Evolutionary conservation across 2,329 filamentous ascomycete genomes (phyloP).

Genomic region (Macrophomina phaseolina): DNA sequence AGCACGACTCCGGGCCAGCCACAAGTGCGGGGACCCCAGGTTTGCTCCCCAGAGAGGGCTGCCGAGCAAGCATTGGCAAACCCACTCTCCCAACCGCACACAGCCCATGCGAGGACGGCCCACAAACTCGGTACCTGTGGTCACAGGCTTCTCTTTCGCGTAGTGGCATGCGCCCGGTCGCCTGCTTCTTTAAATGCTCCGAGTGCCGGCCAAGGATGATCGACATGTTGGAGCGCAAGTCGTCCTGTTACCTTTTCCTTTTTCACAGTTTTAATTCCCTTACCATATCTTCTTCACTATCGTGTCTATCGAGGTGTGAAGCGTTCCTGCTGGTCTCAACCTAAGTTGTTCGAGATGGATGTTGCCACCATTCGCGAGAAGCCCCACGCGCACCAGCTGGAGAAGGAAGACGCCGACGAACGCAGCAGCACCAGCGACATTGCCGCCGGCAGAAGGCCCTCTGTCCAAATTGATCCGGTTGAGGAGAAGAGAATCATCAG

Average conservation of each 20-base stretch:
- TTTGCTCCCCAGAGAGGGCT: neutral
- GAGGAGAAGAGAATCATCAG: constrained; percentile 54
- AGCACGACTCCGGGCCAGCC: constrained; percentile 2
- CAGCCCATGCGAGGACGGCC: neutral
- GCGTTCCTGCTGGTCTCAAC: no score
- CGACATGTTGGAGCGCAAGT: neutral
- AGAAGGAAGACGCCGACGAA: constrained; percentile 4
- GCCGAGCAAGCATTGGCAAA: neutral
- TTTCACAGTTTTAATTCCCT: neutral
- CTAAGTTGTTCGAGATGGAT: neutral
- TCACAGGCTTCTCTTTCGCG: neutral
- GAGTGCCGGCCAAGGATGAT: neutral
- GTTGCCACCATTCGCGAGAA: constrained; percentile 1
- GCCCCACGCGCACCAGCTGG: constrained; percentile 5
- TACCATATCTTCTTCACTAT: neutral
- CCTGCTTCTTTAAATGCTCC: neutral
- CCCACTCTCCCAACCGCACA: neutral
- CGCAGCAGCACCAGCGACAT: constrained; percentile 1
- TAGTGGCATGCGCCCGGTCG: neutral
- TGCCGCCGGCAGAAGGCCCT: neutral
- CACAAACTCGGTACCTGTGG: neutral
- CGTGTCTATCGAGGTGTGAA: no score
- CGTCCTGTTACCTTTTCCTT: neutral
- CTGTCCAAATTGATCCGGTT: constrained; percentile 38
- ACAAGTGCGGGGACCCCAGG: constrained; percentile 20